phyloP scores from a whole-genome alignment of 176 grass and related monocot genomes.

The Oryza punctata region DNA sequence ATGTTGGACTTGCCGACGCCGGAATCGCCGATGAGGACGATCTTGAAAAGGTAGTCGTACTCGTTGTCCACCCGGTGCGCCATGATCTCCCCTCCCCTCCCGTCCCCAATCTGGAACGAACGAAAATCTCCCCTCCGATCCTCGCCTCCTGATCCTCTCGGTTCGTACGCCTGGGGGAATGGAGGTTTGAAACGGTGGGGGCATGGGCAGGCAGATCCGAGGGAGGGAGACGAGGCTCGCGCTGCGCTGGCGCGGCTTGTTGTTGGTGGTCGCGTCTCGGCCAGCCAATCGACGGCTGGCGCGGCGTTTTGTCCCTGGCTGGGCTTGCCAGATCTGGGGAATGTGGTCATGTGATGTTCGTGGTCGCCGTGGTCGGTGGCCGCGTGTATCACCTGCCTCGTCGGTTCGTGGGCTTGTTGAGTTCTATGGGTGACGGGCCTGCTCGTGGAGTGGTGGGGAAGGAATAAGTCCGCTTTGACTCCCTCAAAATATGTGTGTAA shows the following conservation, averaged over 20 bases:
- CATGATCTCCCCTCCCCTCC: conserved; percentile 28
- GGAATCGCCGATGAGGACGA: conserved; percentile 87
- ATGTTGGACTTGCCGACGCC: conserved; percentile 89
- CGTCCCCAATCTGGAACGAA: neutral
- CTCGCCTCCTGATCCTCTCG: neutral
- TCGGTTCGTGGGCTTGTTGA: neutral
- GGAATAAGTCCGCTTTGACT: no score
- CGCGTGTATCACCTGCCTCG: neutral
- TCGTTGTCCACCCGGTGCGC: conserved; percentile 65
- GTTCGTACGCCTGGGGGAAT: neutral
- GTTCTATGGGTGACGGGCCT: no score
- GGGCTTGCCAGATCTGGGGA: conserved; percentile 19
- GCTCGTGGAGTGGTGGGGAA: no score
- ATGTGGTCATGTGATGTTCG: no score
- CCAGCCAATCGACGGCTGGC: conserved; percentile 47
- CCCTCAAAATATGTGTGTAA: no score
- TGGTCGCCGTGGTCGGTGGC: neutral
- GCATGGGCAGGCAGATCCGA: neutral
- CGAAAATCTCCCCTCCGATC: neutral
- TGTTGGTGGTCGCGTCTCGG: no score
- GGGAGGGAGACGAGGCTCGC: no score
- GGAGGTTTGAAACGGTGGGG: neutral
- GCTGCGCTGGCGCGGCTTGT: neutral
- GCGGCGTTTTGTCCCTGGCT: neutral
- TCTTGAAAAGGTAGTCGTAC: conserved; percentile 99